Evolutionary conservation across 2,329 filamentous ascomycete genomes (phyloP).

Genomic region (Aspergillus sp.): DNA sequence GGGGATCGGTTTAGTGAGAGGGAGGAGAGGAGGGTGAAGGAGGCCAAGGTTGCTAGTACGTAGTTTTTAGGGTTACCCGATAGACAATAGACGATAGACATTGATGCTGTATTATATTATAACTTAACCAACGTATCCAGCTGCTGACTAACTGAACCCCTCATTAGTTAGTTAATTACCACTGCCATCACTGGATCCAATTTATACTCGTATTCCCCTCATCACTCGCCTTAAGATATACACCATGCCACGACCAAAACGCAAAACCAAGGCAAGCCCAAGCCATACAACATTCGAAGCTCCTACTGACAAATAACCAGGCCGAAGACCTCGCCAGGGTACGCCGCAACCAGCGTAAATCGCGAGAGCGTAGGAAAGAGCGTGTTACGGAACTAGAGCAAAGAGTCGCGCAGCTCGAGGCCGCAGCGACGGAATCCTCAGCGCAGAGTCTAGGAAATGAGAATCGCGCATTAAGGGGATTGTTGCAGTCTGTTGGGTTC

Average conservation of each 20-base stretch:
- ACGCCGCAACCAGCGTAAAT: slow-evolving; percentile 4
- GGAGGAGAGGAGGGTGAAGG: slow-evolving; percentile 24
- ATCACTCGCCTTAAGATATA: too few relatives aligned
- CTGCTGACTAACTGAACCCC: too few relatives aligned
- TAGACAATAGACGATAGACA: too few relatives aligned
- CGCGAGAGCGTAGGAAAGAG: slow-evolving; percentile 2
- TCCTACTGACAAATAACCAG: background rate
- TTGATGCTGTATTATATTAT: too few relatives aligned
- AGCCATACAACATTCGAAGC: background rate
- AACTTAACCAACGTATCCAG: too few relatives aligned
- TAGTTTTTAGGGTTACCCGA: too few relatives aligned
- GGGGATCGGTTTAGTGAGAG: slow-evolving; percentile 64
- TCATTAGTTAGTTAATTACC: too few relatives aligned
- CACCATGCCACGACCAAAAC: slow-evolving; percentile 2
- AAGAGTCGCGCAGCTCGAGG: background rate
- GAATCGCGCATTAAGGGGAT: background rate
- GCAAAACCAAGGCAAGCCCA: slow-evolving; percentile 1
- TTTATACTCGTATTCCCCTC: too few relatives aligned
- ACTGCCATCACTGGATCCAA: too few relatives aligned
- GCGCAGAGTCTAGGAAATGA: background rate
- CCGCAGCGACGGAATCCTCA: background rate
- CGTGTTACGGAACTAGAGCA: background rate
- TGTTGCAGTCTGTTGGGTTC: slow-evolving; percentile 1
- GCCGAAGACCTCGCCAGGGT: slow-evolving; percentile 1
- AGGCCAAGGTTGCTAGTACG: background rate